These are phyloP conservation scores for Umbelopsis sp. DNA, from an alignment of 192 early-diverging fungal species.

Conservation along the genomic window DNA sequence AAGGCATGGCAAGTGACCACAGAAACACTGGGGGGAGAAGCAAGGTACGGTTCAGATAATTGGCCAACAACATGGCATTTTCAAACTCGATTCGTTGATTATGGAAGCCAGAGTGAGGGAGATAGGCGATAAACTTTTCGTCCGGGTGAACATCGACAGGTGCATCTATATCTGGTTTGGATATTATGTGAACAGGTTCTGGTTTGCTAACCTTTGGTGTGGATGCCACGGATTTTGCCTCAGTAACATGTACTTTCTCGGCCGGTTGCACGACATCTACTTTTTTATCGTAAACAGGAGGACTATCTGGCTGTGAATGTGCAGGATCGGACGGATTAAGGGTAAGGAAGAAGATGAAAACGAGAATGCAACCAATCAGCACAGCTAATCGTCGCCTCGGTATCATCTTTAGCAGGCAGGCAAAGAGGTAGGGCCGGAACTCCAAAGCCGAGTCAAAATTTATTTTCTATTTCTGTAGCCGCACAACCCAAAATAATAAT, in stretches of 20 bases:
- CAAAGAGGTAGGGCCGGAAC: too few species aligned
- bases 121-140: constrained; percentile 41
- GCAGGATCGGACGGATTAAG: not conserved
- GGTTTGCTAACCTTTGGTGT: not conserved
- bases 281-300: not conserved
- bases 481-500: too few species aligned
- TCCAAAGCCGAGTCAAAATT: too few species aligned
- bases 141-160: not conserved
- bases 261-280: not conserved
- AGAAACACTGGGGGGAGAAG: constrained; percentile 53
- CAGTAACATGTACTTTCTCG: not conserved
- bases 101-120: constrained; percentile 47
- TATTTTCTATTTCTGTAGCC: too few species aligned
- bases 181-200: not conserved
- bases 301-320: not conserved
- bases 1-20: constrained; percentile 55
- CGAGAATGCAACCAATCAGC: not conserved
- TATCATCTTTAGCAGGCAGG: not conserved
- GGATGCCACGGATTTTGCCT: not conserved
- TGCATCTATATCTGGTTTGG: not conserved
- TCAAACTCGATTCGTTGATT: constrained; percentile 45
- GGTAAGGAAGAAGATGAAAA: not conserved
- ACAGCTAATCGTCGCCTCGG: constrained; percentile 19
- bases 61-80: constrained; percentile 57
- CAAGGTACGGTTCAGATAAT: constrained; percentile 57